Base-by-base conservation (phyloP, 2,329 filamentous ascomycete species). In the Tolypocladium guangdongense region DNA sequence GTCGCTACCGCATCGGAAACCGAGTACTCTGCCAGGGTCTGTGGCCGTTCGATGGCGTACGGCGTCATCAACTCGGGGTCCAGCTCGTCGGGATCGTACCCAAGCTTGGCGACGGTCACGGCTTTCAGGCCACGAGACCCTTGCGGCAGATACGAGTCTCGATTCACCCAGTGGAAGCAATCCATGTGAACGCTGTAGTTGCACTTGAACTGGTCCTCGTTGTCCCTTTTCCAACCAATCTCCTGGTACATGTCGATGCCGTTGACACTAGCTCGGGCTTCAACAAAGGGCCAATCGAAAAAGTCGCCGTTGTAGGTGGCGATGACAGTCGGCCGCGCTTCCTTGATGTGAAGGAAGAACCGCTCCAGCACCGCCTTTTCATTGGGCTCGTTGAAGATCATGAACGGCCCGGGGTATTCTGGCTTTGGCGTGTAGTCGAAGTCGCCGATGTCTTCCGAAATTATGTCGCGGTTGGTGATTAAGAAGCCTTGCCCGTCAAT, bases 241-340 rank as follows among this genome's bases (percentile, higher is more conserved):
- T 99, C 95, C 58, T 87, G 88, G 71, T 99, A 99, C 93, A 99
- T 97, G 70, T 99, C 93, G 66, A 99, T 96, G 33, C 95, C 93
- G 61, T 95, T 86, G 59, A 96, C 81, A 65, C 90, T 95, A 32
- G 95, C 90, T 72, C 93, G 80, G 46, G 93, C 84, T 74, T 99
- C 93, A 27, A 99, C 90, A 66, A 95, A 99, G 0, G 93, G 92
- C 93, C 93, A 99, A 85, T 99, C 93, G 84, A 99, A 99, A 69
- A 99, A 99, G 75, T 99, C 93, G 74, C 93, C 93, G 89, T 99
- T 99, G 78, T 99, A 99, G n/a, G 93, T 99, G 37, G 95, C 92
- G 68, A 99, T 99, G 54, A 99, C 92, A 0, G 91, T 97, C 0
- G 93, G 93, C 55, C 87, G 83, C 1, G 90, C 90, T 68, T 96